Percentiles rank a stretch among this genome's conserved stretches.
phyloP scores from a whole-genome alignment of 208 protist species.

The Crithidia fasciculata region DNA sequence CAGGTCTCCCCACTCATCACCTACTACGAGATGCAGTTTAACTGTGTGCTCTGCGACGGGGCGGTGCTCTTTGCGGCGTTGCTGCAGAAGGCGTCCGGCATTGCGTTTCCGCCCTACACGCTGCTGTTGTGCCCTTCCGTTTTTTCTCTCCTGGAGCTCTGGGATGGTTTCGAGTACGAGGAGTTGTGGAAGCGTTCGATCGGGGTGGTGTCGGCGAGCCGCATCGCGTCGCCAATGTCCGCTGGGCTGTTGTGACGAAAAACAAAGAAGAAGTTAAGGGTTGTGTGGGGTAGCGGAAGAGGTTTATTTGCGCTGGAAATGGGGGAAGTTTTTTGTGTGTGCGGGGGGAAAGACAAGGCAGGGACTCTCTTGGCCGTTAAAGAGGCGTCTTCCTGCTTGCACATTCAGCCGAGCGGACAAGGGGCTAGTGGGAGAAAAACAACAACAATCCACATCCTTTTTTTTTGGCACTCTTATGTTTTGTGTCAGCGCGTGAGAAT shows the following conservation, averaged over 20 bases:
- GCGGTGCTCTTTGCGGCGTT: slow-evolving; percentile 59
- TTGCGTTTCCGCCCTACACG: slow-evolving; percentile 71
- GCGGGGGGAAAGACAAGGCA: too few relatives aligned
- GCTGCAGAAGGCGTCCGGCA: slow-evolving; percentile 49
- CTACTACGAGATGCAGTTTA: slow-evolving; percentile 83
- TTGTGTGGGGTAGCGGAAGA: not conserved
- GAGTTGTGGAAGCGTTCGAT: slow-evolving; percentile 35
- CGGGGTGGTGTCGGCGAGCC: slow-evolving; percentile 5
- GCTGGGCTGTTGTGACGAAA: slow-evolving; percentile 12
- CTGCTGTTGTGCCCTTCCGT: slow-evolving; percentile 79
- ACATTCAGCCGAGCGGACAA: too few relatives aligned
- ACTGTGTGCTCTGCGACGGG: slow-evolving; percentile 54
- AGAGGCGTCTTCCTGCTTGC: too few relatives aligned
- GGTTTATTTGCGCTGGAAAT: too few relatives aligned
- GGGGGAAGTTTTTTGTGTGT: too few relatives aligned
- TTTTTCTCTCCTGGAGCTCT: slow-evolving; percentile 75
- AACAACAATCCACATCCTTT: too few relatives aligned
- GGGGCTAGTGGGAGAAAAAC: too few relatives aligned
- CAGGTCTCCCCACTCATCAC: slow-evolving; percentile 63
- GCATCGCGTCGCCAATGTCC: slow-evolving; percentile 15
- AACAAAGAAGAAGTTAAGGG: not conserved
- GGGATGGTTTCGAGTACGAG: slow-evolving; percentile 82
- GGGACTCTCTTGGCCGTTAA: too few relatives aligned
- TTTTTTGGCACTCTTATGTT: too few relatives aligned
- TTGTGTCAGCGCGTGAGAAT: too few relatives aligned